These are phyloP conservation scores for Rhizophora mangle DNA, from an alignment of 345 rosid genomes.

Conservation along the genomic window DNA sequence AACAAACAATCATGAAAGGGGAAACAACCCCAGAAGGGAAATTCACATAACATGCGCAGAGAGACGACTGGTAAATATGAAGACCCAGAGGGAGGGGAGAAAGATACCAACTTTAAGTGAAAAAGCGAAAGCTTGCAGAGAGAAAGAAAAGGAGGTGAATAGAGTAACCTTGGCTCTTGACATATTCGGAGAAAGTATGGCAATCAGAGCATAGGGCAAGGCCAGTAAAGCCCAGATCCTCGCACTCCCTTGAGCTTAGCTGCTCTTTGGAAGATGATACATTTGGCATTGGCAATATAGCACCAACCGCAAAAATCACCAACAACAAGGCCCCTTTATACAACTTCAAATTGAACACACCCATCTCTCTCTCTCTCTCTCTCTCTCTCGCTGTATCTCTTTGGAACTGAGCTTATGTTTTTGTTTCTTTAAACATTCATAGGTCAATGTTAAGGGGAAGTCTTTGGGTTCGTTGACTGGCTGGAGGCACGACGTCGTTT, in stretches of 20 bases:
- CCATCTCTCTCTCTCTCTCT: not conserved
- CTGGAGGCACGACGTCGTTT: no score
- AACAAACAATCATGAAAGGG: no score
- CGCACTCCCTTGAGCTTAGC: conserved; percentile 68
- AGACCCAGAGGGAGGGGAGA: no score
- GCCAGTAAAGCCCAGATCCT: conserved; percentile 89
- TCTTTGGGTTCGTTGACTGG: no score
- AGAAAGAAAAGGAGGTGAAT: not conserved
- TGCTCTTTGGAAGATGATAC: conserved; percentile 48
- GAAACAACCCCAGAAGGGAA: no score
- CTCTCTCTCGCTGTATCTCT: not conserved
- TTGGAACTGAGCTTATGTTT: no score
- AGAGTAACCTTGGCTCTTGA: conserved; percentile 75
- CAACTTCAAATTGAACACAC: not conserved
- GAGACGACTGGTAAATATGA: no score
- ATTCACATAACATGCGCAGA: no score
- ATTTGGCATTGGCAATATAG: conserved; percentile 20
- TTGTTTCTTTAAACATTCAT: no score
- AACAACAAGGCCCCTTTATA: not conserved
- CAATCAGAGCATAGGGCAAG: conserved; percentile 98
- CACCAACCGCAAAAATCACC: not conserved
- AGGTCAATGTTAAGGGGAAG: no score
- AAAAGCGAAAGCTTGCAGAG: not conserved
- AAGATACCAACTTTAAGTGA: no score
- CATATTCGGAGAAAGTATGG: conserved; percentile 74